Base-by-base conservation (phyloP, 2,329 filamentous ascomycete species). In the Delphinella strobiligena region DNA sequence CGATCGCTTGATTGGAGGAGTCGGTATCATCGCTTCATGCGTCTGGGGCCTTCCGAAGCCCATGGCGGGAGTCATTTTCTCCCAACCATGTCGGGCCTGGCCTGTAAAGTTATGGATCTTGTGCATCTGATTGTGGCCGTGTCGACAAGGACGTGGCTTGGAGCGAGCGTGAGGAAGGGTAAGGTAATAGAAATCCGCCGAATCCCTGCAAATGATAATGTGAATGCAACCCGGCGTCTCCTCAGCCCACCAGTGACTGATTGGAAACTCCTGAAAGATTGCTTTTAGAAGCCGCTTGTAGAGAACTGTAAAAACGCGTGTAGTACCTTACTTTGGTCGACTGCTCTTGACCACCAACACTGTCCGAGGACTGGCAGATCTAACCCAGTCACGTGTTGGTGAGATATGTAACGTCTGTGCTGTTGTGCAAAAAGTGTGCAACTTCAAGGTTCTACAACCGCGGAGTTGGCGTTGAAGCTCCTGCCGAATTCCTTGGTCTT, bases 21-120 rank as follows among this genome's bases (percentile, higher is more conserved):
- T 41, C 24, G 47, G 35, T 31, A 45, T 47, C 19, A 47, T 41
- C 41, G 31, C 47, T 43, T 45, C 45, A 38, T 43, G 43, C 31
- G 43, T 45, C 30, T 47, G 45, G 24, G 43, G 45, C 31, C 47
- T 39, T 55, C 72, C 70, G 61, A 80, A 79, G 58, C 72, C 71
- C 56, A 67, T 64, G 41, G 66, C 65, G 48, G 75, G 75, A 51
- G 73, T 74, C 72, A 80, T 78, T 56, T 74, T 69, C 60, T 78
- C 75, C 74, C 74, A 78, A 59, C 75, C 75, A 72, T 78, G 74
- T 54, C 75, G 71, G 60, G 75, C 74, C 55, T 69, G 66, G 61
- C 74, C 74, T 52, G 74, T 78, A 59, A 79, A 77, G 64, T 78
- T 78, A 55, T 72, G 72, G 58, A 80, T 78, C 62, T 78, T 78